A percentile compares a stretch with the other conserved stretches of the same genome.
phyloP scores from a whole-genome alignment of 768 basidiomycete species.

The Suillus tomentosus region DNA sequence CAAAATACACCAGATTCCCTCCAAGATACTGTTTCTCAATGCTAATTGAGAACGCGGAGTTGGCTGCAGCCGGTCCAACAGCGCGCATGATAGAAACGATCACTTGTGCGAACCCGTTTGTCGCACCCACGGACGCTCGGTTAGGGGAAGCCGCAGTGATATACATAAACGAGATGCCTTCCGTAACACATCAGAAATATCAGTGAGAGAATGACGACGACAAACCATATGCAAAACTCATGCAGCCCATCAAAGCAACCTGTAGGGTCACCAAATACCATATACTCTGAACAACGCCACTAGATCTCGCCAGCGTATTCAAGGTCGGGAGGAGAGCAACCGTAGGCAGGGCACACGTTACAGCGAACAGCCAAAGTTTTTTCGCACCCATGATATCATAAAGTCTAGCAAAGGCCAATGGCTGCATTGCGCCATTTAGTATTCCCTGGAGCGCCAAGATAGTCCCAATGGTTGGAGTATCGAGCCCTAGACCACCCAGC shows the following conservation, averaged over 20 bases:
- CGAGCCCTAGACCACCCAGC: constrained; percentile 15
- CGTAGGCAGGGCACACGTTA: constrained; percentile 50
- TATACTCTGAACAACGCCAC: constrained; percentile 26
- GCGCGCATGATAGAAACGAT: constrained; percentile 31
- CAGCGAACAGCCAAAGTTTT: constrained; percentile 52
- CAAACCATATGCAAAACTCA: constrained; percentile 30
- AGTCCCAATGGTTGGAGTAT: constrained; percentile 23
- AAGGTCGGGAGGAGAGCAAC: constrained; percentile 46
- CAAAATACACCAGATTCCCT: constrained; percentile 57
- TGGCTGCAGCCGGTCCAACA: constrained; percentile 29
- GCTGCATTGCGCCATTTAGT: constrained; percentile 46
- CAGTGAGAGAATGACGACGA: background rate
- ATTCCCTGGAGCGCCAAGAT: constrained; percentile 21
- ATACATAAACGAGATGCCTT: constrained; percentile 71
- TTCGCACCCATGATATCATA: constrained; percentile 58
- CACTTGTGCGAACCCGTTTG: constrained; percentile 55
- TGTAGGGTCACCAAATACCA: constrained; percentile 57
- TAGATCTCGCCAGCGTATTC: constrained; percentile 33
- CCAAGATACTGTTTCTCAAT: constrained; percentile 40
- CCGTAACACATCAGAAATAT: background rate
- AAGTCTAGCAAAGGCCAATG: constrained; percentile 59
- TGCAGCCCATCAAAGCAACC: constrained; percentile 42
- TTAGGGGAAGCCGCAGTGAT: constrained; percentile 69
- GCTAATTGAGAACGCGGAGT: constrained; percentile 30
- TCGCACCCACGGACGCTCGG: constrained; percentile 64